Evolutionary conservation across 2,329 filamentous ascomycete species (phyloP), one percentile per base, ranked within the genome.

Genomic region (Fusarium austroafricanum): DNA sequence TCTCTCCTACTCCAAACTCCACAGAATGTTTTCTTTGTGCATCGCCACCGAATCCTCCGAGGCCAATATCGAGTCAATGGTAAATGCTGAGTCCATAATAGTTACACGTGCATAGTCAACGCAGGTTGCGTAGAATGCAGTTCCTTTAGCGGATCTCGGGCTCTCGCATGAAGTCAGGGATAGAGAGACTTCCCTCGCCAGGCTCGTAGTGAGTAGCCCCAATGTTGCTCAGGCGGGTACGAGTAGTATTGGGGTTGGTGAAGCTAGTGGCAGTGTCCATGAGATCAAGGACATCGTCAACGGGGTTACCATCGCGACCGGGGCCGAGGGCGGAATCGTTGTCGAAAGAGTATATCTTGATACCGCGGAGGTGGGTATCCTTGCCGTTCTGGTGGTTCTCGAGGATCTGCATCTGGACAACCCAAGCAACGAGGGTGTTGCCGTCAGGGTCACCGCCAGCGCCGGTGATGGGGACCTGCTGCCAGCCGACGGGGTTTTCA

Each of bases 321-420:
- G 79, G 77, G 6, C 77, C 80, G 17, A 79, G 80, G 14, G 82
- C 80, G 9, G 77, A 75, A 61, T 87, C 85, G 28, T 82, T 80
- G 64, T 87, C 84, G 18, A 87, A 80, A 2, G 87, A 87, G 70
- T 88, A 99, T 11, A 98, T 91, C 81, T 97, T 96, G 78, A 99
- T 87, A 3, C 94, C 95, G 17, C 96, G 87, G 23, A 99, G 86
- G 83, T 99, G 96, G n/a, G 96, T 99, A 77, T 99, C 96, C 78
- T 99, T 99, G 68, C 96, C 96, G 78, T 99, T 99, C 80, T 99
- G 96, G 78, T 99, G 96, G 76, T 99, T 99, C 81, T 98, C 96
- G 51, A 95, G 87, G 47, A 99, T 90, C 70, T 92, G 90, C 75
- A 98, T 90, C 78, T 98, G 94, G 28, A 99, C 85, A 29, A 98